These are phyloP conservation scores for Trichophaea hybrida DNA, from an alignment of 2,329 filamentous ascomycete species.

Conservation along the genomic window DNA sequence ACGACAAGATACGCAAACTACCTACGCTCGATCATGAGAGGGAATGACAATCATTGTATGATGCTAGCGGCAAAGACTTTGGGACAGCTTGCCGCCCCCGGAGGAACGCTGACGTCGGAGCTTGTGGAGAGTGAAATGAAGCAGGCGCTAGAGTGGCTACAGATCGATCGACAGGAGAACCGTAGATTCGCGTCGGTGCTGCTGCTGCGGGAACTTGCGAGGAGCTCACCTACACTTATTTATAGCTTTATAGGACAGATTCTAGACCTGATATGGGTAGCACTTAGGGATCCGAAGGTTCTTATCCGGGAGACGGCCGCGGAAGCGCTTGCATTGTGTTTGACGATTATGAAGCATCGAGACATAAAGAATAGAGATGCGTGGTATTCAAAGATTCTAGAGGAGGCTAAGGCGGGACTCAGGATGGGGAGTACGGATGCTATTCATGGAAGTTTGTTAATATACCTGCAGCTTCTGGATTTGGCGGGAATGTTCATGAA, in stretches of 20 bases:
- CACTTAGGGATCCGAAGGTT: conserved; percentile 74
- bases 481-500: conserved; percentile 99
- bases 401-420: conserved; percentile 67
- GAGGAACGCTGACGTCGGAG: conserved; percentile 85
- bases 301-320: conserved; percentile 85
- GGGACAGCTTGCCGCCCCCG: conserved; percentile 79
- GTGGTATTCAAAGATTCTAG: conserved; percentile 85
- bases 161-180: conserved; percentile 86
- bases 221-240: conserved; percentile 86
- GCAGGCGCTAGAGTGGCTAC: conserved; percentile 89
- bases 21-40: conserved; percentile 71
- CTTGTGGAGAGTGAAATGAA: conserved; percentile 95
- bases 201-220: conserved; percentile 75
- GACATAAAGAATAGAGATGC: conserved; percentile 74
- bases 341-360: conserved; percentile 86
- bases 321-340: conserved; percentile 85
- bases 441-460: conserved; percentile 84
- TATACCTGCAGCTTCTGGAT: conserved; percentile 79
- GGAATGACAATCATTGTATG: conserved; percentile 84
- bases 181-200: conserved; percentile 85
- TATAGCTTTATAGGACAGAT: conserved; percentile 92
- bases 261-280: conserved; percentile 92
- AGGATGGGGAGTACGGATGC: conserved; percentile 69
- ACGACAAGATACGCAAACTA: conserved; percentile 89
- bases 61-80: conserved; percentile 76